These are phyloP conservation scores for Monosporozyma siamensis DNA, from an alignment of 805 yeast genomes.

Conservation along the genomic window DNA sequence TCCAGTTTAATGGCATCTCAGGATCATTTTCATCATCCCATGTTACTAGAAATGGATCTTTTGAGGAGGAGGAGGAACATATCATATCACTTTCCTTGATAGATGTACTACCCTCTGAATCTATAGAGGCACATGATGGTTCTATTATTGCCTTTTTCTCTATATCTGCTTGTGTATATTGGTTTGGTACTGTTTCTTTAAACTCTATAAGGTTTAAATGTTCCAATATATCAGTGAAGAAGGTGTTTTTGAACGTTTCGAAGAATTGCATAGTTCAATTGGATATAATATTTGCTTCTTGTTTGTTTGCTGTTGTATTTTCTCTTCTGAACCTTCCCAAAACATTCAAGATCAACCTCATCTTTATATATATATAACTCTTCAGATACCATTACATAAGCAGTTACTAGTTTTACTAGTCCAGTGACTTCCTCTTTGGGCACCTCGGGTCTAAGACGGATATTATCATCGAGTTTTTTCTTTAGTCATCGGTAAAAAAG, in stretches of 20 bases:
- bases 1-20: constrained; percentile 51
- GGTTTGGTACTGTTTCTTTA: constrained; percentile 3
- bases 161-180: not conserved
- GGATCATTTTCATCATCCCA: constrained; percentile 36
- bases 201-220: constrained; percentile 6
- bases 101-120: not conserved
- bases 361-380: not conserved
- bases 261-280: not conserved
- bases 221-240: constrained; percentile 18
- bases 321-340: too few species aligned
- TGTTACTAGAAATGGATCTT: constrained; percentile 23
- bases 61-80: not conserved
- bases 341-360: too few species aligned
- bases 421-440: too few species aligned
- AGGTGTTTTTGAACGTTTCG: constrained; percentile 12
- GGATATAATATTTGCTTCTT: not conserved
- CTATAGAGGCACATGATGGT: not conserved
- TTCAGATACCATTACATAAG: not conserved
- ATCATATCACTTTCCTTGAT: not conserved
- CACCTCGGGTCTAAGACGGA: not conserved
- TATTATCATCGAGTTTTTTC: too few species aligned
- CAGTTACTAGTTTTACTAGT: not conserved
- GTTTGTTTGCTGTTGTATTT: not conserved
- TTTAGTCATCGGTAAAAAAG: not conserved
- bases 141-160: not conserved